These are phyloP conservation scores for Paecilomyces fulvus DNA, from an alignment of 2,329 filamentous ascomycete genomes.

Conservation along the genomic window DNA sequence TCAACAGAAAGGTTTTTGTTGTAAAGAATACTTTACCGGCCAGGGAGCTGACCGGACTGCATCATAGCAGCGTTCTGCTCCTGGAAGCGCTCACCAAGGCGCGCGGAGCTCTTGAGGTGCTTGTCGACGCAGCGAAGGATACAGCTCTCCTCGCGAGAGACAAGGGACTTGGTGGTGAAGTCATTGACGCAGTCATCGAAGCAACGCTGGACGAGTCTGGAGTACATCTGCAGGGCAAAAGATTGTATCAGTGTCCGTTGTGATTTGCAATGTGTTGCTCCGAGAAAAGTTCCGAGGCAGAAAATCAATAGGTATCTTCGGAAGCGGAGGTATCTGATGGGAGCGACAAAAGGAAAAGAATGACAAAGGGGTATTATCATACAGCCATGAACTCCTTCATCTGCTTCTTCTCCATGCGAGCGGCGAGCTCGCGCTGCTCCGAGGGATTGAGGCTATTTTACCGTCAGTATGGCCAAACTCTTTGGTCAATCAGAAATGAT, in stretches of 20 bases:
- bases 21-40: conserved; percentile 19
- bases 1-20: neutral
- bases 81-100: conserved; percentile 84
- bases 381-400: conserved; percentile 99
- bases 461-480: neutral
- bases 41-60: conserved; percentile 48
- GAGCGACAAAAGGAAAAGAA: neutral
- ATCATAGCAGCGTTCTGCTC: conserved; percentile 63
- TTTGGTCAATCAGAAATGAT: neutral
- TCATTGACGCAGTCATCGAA: conserved; percentile 97
- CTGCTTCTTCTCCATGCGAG: conserved; percentile 94
- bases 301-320: neutral
- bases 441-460: conserved; percentile 55
- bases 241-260: conserved; percentile 4
- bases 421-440: conserved; percentile 88
- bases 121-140: conserved; percentile 94
- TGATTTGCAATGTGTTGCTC: neutral
- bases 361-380: conserved; percentile 34
- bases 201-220: conserved; percentile 55
- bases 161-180: conserved; percentile 94
- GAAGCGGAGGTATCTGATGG: neutral
- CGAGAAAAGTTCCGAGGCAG: conserved; percentile 9
- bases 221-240: conserved; percentile 50
- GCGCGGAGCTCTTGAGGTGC: conserved; percentile 83
- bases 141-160: conserved; percentile 80